phyloP scores from a whole-genome alignment of 169 alveolate species.

The Perkinsus olseni region DNA sequence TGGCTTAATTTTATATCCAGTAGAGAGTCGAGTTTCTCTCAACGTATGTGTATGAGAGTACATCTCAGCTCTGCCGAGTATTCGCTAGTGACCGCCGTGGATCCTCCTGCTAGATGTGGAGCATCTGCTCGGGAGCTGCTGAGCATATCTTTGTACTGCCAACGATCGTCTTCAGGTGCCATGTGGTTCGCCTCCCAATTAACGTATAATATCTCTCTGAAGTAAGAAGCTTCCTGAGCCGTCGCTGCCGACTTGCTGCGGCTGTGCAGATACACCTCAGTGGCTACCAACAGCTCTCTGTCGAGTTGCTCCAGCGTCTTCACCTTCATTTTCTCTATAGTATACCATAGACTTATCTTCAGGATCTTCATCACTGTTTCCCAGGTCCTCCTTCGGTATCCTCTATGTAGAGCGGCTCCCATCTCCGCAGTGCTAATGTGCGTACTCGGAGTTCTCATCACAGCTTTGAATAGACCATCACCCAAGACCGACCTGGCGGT shows the following conservation, averaged over 20 bases:
- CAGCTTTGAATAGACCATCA: neutral
- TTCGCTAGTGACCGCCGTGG: too few relatives aligned
- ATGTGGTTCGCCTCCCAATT: neutral
- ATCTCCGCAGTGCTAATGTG: neutral
- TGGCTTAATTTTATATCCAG: too few relatives aligned
- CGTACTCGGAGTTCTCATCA: neutral
- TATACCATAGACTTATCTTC: neutral
- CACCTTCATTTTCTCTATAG: neutral
- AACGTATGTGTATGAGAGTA: too few relatives aligned
- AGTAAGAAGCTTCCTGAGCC: too few relatives aligned
- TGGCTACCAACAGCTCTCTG: neutral
- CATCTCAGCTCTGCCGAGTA: too few relatives aligned
- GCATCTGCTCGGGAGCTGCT: too few relatives aligned
- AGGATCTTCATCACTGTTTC: neutral
- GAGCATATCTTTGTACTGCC: too few relatives aligned
- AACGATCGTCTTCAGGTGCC: neutral
- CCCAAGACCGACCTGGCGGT: neutral
- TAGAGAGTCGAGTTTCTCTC: too few relatives aligned
- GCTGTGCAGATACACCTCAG: neutral
- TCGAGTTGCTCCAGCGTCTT: neutral
- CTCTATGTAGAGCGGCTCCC: neutral
- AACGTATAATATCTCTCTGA: neutral
- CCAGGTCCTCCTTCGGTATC: neutral
- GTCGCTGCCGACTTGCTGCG: too few relatives aligned
- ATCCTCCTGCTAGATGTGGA: too few relatives aligned